Evolutionary conservation across 2,329 filamentous ascomycete species (phyloP), one percentile per base, ranked within the genome.

Genomic region (Ceratocystis albifundus): DNA sequence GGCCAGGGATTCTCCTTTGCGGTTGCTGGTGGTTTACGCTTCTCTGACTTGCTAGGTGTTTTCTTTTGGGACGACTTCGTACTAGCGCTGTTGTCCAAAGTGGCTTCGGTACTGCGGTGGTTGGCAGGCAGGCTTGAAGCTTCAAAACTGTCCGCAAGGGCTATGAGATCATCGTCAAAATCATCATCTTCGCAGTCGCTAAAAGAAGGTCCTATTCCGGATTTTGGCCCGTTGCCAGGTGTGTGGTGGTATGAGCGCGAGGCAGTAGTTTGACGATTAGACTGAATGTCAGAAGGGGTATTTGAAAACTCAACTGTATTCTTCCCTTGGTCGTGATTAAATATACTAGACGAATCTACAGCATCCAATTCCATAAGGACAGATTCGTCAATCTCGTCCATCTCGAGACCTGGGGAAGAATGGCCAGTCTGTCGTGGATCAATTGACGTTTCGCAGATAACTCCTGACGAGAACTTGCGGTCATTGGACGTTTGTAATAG

Each of bases 71-170:
- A 70, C 4, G 72, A 71, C 66, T 83, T 41, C 10, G 84, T 4
- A 80, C 81, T 15, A 63, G 17, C 17, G 61, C 32, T 41, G 44
- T 57, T 67, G 22, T 55, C 62, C 2, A 50, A 67, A 28, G 61
- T 65, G 36, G 61, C 53, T 20, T 53, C 36, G 1, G 53, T 41
- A 20, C 12, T 28, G 7, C 50, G n/a, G 8, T 50, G 79, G 1
- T 74, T 75, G 20, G 83, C 76, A 0, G 76, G 76, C 4, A 75
- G 71, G 6, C 80, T 77, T 4, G 71, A 68, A 2, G 67, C 69
- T 55, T 70, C 68, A 3, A 71, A 70, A 44, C 48, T 59, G 20
- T 68, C 69, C 17, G 67, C 68, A 4, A 68, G 55, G 15, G 66
- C 69, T 62, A 70, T 67, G 30, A 70, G 61, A n/a, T 69, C 66